A percentile compares a stretch with the other conserved stretches of the same genome.
phyloP scores from a whole-genome alignment of 2,329 filamentous ascomycete genomes.

The Nemania abortiva region DNA sequence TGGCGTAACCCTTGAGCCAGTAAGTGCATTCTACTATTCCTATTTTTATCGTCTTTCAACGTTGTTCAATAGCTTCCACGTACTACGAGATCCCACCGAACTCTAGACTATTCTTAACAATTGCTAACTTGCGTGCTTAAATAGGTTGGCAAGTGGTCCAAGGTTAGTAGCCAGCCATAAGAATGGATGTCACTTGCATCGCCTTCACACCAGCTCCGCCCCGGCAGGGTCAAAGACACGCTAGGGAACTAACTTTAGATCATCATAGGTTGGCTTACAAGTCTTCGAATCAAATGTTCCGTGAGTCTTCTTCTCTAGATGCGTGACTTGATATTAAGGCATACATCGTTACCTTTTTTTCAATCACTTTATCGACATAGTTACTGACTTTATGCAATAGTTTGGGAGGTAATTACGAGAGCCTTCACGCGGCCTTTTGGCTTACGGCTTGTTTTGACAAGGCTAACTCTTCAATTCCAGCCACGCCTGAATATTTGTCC shows the following conservation, averaged over 20 bases:
- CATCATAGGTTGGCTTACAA: constrained; percentile 77
- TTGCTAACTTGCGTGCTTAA: constrained; percentile 4
- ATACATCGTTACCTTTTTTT: neutral
- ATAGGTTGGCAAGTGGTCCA: constrained; percentile 91
- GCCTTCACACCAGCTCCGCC: neutral
- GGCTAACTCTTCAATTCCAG: constrained; percentile 68
- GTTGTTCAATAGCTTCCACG: neutral
- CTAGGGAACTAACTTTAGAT: constrained; percentile 1
- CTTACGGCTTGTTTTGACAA: neutral
- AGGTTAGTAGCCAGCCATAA: constrained; percentile 61
- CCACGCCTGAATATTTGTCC: constrained; percentile 95
- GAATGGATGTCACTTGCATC: neutral
- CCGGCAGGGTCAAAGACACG: neutral
- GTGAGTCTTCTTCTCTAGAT: constrained; percentile 14
- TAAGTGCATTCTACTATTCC: constrained; percentile 9
- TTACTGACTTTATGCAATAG: constrained; percentile 24
- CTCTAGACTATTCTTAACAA: neutral
- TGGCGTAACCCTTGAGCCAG: constrained; percentile 93
- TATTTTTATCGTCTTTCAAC: neutral
- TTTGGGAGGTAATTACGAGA: constrained; percentile 34
- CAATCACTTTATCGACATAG: neutral
- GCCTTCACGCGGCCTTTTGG: neutral
- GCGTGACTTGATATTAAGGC: neutral
- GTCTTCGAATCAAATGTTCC: constrained; percentile 83
- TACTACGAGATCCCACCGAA: neutral